Percentiles rank a stretch among this genome's conserved stretches.
Evolutionary conservation across 2,329 filamentous ascomycete species (phyloP).

Genomic region (Cercospora sp.): DNA sequence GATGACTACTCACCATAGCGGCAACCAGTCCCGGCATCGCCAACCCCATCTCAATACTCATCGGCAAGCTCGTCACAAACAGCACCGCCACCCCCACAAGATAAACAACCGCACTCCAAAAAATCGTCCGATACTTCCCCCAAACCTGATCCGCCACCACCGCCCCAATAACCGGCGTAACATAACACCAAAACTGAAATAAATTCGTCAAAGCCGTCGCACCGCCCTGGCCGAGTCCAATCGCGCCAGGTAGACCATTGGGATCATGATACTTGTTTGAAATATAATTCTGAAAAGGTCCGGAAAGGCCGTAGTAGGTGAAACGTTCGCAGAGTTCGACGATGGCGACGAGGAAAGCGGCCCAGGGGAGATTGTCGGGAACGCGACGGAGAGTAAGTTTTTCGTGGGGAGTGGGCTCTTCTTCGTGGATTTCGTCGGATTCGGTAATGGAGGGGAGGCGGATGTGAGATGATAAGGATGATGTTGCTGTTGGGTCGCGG

Average conservation of each 20-base stretch:
- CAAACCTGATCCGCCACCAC: conserved; percentile 47
- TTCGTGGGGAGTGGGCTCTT: conserved; percentile 45
- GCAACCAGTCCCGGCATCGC: conserved; percentile 63
- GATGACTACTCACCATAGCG: conserved; percentile 46
- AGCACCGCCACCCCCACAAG: conserved; percentile 66
- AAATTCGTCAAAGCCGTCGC: conserved; percentile 47
- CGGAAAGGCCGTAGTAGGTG: conserved; percentile 30
- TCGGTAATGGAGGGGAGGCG: neutral
- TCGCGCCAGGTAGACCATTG: conserved; percentile 37
- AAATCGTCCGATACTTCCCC: conserved; percentile 69
- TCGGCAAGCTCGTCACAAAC: conserved; percentile 63
- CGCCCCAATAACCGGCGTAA: conserved; percentile 28
- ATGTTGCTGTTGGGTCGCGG: neutral
- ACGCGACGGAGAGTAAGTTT: conserved; percentile 45
- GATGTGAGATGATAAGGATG: neutral
- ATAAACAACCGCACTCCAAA: conserved; percentile 62
- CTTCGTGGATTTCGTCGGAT: neutral
- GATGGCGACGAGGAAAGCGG: conserved; percentile 26
- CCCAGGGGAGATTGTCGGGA: conserved; percentile 46
- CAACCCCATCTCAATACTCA: conserved; percentile 59
- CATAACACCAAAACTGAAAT: conserved; percentile 45
- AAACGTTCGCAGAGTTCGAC: conserved; percentile 31
- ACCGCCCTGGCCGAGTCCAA: conserved; percentile 42
- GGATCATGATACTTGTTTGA: conserved; percentile 41
- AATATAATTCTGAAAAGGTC: conserved; percentile 50